Conservation (phyloP, 345 rosid species). For the Populus euphratica region DNA sequence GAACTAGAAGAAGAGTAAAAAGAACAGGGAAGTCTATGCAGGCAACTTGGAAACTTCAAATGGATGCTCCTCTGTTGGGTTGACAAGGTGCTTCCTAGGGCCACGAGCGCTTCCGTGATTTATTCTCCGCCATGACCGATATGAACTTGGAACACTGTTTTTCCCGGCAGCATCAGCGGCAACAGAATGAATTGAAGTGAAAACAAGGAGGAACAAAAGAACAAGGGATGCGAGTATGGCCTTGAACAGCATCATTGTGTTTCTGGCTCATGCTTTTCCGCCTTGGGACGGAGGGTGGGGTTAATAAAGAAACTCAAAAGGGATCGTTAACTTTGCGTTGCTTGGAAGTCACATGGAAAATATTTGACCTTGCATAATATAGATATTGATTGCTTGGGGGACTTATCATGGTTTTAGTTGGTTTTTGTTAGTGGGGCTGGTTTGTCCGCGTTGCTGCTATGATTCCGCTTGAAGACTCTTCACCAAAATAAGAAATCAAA, state of each 20-base stretch:
- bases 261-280: not conserved
- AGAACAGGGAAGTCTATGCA: constrained; percentile 11
- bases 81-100: constrained; percentile 33
- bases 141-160: not conserved
- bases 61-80: constrained; percentile 29
- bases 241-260: constrained; percentile 18
- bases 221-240: constrained; percentile 13
- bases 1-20: not conserved
- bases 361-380: not conserved
- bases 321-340: constrained; percentile 25
- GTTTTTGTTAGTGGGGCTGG: not conserved
- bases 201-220: constrained; percentile 23
- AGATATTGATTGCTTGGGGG: not conserved
- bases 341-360: constrained; percentile 22
- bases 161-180: constrained; percentile 2
- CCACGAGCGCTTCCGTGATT: constrained; percentile 46
- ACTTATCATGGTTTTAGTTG: not conserved
- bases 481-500: not conserved
- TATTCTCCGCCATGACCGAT: constrained; percentile 17
- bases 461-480: not conserved
- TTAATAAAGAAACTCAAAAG: constrained; percentile 8
- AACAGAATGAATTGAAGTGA: constrained; percentile 20
- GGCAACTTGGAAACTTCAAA: constrained; percentile 34
- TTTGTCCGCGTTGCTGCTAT: not conserved
- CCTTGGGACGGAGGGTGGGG: not conserved